Evolutionary conservation across 129 eudicot species (phyloP), one percentile per base, ranked within the genome.

Genomic region (Silybum marianum): DNA sequence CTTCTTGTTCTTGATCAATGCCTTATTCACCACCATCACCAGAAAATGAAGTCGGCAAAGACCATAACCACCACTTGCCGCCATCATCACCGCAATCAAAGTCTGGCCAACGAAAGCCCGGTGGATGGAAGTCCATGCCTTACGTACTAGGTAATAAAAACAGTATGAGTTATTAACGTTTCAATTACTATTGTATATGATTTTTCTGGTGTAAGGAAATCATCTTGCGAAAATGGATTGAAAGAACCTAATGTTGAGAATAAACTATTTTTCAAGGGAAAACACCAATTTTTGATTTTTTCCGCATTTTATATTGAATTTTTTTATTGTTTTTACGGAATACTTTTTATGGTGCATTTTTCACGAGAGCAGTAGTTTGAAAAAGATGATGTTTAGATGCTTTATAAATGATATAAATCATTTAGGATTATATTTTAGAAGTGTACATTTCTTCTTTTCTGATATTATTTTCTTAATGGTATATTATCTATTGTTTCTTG

Each of bases 111-210:
- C 51, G 82, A 51, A 84, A 86, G 82, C 91, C 90, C 10, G 92
- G 95, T 25, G 95, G 95, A 51, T 86, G 92, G 92, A 90, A 77
- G 72, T 65, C 95, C 85, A 90, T 90, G 90, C 90, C 92, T 5
- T 90, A 51, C 67, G 75, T 90, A 75, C 42, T 90, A 71, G 95
- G 92, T 90, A 73, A 13, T 14, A 58, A 58, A 22, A 8, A 58
- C n/a, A 2, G 6, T n/a, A 18, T 58, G 23, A 58, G 23, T 18
- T 4, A 1, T 58, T n/a, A 58, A 5, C 10, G 66, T 58, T 58
- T 6, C 23, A 6, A 18, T 54, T 6, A n/a, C 0, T 1, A 2
- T 58, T 5, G 66, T 58, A 6, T 6, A 1, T 14, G 66, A 1
- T n/a, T 58, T 58, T 58, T 2, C 0, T 14, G 36, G 22, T 18